Evolutionary conservation across 2,329 filamentous ascomycete species (phyloP), one percentile per base, ranked within the genome.

Genomic region (Alternaria consortialis): DNA sequence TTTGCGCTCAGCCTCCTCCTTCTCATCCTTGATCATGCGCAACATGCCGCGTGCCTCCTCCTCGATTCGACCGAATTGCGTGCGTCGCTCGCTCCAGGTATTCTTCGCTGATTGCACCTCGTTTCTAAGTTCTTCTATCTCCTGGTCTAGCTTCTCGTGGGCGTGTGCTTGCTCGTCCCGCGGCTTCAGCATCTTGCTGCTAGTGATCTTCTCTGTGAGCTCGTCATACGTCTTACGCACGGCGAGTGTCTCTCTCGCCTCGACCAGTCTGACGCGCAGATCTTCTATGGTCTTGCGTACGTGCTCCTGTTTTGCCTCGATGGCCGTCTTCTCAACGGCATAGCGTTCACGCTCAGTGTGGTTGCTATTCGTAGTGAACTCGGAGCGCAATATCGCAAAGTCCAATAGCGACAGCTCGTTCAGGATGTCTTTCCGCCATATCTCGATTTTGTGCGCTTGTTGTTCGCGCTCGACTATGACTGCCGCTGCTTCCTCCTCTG

Each of bases 341-440:
- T 97, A 98, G 46, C 94, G 89, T 70, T 91, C 87, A 55, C 94
- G 90, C 80, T 98, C 94, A 56, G 87, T 87, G 64, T 86, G 87
- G 77, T 98, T 97, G 76, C 92, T 93, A 29, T 90, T 88, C 54
- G 91, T 87, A 0, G 97, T 88, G 73, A 97, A 92, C 70, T 97
- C 94, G 39, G 97, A 91, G 57, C 94, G 92, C 34, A 91, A 87
- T 66, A 97, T 91, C 74, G 89, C 92, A 80, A 88, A 91, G 77
- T 97, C 92, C 69, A 97, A 93, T 17, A 92, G 89, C 13, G 91
- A 91, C 72, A 97, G 95, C 79, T 98, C 94, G 66, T 97, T 87
- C 7, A 91, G 88, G 42, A 96, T 85, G 77, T 97, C 93, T 76
- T 96, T 91, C 62, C 89, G 90, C 71, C 96, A 91, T 73, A 88